Evolutionary conservation across 1,139 yeast genomes (phyloP).

Genomic region (Taphrina sp.): DNA sequence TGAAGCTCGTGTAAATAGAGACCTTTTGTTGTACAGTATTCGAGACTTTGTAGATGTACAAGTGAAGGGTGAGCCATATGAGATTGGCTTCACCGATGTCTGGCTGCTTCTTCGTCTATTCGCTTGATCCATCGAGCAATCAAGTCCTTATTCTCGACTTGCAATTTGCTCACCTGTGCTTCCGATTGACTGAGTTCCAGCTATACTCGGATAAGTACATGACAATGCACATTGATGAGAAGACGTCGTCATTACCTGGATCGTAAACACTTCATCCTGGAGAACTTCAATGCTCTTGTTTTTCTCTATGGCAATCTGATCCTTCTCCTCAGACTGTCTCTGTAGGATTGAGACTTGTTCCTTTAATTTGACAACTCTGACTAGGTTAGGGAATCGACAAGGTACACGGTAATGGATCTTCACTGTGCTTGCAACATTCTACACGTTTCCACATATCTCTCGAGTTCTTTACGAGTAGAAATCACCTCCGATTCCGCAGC

Average conservation of each 20-base stretch:
- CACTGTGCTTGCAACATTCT: no score
- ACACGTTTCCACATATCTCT: no score
- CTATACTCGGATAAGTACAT: not conserved
- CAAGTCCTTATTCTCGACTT: slow-evolving; percentile 7
- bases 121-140: slow-evolving; percentile 23
- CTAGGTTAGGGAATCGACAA: no score
- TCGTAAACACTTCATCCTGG: slow-evolving; percentile 21
- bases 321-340: not conserved
- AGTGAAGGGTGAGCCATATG: not conserved
- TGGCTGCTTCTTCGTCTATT: slow-evolving; percentile 9
- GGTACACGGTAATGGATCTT: no score
- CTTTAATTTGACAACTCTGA: not conserved
- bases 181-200: slow-evolving; percentile 7
- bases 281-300: slow-evolving; percentile 8
- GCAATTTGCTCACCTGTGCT: not conserved
- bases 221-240: not conserved
- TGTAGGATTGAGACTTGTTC: not conserved
- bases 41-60: no score
- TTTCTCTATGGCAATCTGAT: slow-evolving; percentile 4
- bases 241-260: not conserved
- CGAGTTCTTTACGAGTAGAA: no score
- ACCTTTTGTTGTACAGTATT: not conserved
- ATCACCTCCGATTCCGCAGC: no score
- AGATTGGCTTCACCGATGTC: no score
- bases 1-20: not conserved